phyloP scores from a whole-genome alignment of 2,329 filamentous ascomycete species.

The Bertia moriformis region DNA sequence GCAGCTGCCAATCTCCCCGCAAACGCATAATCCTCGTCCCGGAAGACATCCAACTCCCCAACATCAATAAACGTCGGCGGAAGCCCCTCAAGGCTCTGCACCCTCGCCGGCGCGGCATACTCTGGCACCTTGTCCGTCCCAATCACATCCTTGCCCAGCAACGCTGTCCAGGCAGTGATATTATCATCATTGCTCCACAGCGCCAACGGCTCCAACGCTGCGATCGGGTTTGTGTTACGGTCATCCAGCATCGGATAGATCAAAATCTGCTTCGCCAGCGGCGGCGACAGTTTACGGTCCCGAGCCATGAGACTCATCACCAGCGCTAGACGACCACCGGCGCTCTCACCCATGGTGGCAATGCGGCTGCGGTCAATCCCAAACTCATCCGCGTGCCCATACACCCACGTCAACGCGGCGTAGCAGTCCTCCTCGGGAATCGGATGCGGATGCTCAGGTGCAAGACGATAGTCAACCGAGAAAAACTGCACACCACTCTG shows the following conservation, averaged over 20 bases:
- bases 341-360: constrained; percentile 34
- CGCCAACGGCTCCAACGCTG: constrained; percentile 3
- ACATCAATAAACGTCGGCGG: constrained; percentile 27
- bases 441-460: constrained; percentile 23
- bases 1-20: constrained; percentile 21
- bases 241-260: constrained; percentile 19
- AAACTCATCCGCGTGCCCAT: constrained; percentile 8
- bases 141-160: constrained; percentile 18
- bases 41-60: constrained; percentile 25
- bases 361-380: constrained; percentile 27
- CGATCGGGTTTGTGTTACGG: constrained; percentile 4
- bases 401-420: constrained; percentile 11
- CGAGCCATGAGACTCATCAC: constrained; percentile 28
- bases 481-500: constrained; percentile 16
- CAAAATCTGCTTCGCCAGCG: constrained; percentile 14
- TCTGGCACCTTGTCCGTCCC: constrained; percentile 16
- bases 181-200: constrained; percentile 21
- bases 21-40: constrained; percentile 23
- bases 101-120: constrained; percentile 20
- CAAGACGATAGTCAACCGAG: constrained; percentile 23
- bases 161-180: constrained; percentile 22
- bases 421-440: constrained; percentile 20
- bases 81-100: constrained; percentile 17
- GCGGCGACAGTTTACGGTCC: constrained; percentile 11
- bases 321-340: constrained; percentile 35